Percentiles rank a stretch among this genome's conserved stretches.
phyloP scores from a whole-genome alignment of 2,329 filamentous ascomycete genomes.

The Cladosporium velox region DNA sequence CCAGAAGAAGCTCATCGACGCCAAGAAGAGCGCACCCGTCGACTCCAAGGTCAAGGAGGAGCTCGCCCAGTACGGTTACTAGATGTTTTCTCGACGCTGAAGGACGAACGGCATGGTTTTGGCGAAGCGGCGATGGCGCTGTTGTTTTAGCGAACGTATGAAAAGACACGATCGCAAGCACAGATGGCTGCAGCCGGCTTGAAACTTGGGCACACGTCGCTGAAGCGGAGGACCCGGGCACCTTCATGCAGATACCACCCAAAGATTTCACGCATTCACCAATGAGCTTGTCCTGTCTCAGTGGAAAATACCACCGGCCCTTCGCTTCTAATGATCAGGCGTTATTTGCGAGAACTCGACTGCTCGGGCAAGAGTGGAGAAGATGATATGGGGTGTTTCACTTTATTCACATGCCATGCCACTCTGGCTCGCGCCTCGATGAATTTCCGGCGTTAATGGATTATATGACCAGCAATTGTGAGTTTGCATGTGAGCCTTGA shows the following conservation, averaged over 20 bases:
- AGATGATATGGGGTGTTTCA: not conserved
- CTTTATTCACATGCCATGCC: not conserved
- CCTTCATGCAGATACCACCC: slow-evolving; percentile 20
- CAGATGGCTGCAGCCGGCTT: slow-evolving; percentile 19
- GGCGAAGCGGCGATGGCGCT: slow-evolving; percentile 21
- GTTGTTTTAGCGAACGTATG: slow-evolving; percentile 22
- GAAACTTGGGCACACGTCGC: slow-evolving; percentile 19
- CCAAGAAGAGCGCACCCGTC: slow-evolving; percentile 87
- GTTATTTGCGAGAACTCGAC: not conserved
- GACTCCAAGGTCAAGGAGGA: slow-evolving; percentile 84
- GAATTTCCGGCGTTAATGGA: not conserved
- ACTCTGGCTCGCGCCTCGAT: not conserved
- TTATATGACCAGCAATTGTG: not conserved
- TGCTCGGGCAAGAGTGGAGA: slow-evolving; percentile 1
- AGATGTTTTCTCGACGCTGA: slow-evolving; percentile 45
- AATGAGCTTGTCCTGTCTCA: slow-evolving; percentile 14
- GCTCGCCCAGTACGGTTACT: slow-evolving; percentile 90
- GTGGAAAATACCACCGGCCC: not conserved
- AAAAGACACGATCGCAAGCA: slow-evolving; percentile 21
- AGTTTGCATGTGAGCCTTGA: not conserved
- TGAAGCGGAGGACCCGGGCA: slow-evolving; percentile 19
- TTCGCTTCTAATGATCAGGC: slow-evolving; percentile 5
- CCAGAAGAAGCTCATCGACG: slow-evolving; percentile 84
- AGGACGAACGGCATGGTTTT: slow-evolving; percentile 20
- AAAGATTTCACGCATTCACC: slow-evolving; percentile 22